Conservation (phyloP, 1,139 yeast species). For the Yamadazyma atlantica region DNA sequence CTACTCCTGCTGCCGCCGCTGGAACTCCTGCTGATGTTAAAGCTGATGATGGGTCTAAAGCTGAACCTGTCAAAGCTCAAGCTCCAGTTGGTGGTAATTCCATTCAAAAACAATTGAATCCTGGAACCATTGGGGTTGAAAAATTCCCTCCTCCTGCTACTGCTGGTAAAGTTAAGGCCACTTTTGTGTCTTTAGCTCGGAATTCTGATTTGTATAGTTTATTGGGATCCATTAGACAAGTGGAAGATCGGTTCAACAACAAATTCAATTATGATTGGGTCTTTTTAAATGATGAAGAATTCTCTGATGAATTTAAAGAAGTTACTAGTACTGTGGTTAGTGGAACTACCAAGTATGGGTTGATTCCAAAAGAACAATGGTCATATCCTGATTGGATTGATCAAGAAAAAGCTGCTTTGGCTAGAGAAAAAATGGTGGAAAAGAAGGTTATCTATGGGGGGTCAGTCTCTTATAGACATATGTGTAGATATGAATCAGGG, state of each 20-base stretch:
- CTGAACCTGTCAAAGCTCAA: constrained; percentile 8
- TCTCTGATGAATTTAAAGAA: constrained; percentile 39
- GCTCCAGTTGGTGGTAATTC: constrained; percentile 10
- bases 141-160: constrained; percentile 13
- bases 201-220: constrained; percentile 38
- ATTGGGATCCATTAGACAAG: constrained; percentile 41
- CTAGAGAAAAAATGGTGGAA: constrained; percentile 52
- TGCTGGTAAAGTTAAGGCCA: constrained; percentile 38
- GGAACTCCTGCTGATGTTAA: background rate
- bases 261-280: constrained; percentile 49
- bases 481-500: constrained; percentile 93
- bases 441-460: constrained; percentile 60
- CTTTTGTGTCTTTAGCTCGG: constrained; percentile 47
- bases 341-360: constrained; percentile 44
- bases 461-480: constrained; percentile 66
- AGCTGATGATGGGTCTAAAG: background rate
- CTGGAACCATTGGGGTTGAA: constrained; percentile 17
- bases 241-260: constrained; percentile 46
- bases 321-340: constrained; percentile 34
- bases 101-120: background rate
- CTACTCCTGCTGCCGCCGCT: constrained; percentile 5
- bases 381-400: constrained; percentile 60
- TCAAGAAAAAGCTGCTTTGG: constrained; percentile 52
- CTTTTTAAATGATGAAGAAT: constrained; percentile 44
- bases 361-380: constrained; percentile 49